Evolutionary conservation across 192 early-diverging fungal genomes (phyloP), one percentile per base, ranked within the genome.

Genomic region (Podila epicladia): DNA sequence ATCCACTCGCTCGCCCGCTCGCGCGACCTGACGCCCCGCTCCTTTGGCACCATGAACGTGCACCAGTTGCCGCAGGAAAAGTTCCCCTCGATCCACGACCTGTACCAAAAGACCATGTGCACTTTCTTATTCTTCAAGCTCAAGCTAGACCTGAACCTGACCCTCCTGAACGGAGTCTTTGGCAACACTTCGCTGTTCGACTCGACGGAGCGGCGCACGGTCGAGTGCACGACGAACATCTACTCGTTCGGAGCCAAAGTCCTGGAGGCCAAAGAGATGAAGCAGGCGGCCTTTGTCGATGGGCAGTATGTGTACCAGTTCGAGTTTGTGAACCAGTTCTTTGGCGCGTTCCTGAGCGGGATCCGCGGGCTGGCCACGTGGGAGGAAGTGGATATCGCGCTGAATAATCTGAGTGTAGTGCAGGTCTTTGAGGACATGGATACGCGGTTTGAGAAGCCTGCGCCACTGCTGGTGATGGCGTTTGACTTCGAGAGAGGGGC

Each of bases 321-420:
- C 68, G 87, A 84, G 41, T 86, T 78, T 76, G 85, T 86, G 31
- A 88, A 88, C 65, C 85, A 88, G 33, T 88, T 88, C 73, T 88
- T 88, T 85, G 85, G 85, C 62, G 83, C 83, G 5, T 88, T 88
- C 51, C 74, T 88, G 74, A 88, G 86, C 50, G 83, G 85, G 22
- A 82, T 88, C 32, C 74, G 84, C 32, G 60, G 63, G 2, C 50
- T 88, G 35, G 71, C 82, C 20, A 82, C 82, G 12, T 88, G 87
- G 87, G 79, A 85, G 20, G 83, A 88, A 51, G 82, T 88, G 58
- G 87, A 88, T 58, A 82, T 84, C 63, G 87, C 87, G 5, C 72
- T 88, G n/a, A 80, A 73, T 29, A 88, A 88, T 37, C 62, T 88
- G 29, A 86, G 84, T 48, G 73, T 88, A 24, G 84, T 86, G 35